Evolutionary conservation across 2,329 filamentous ascomycete genomes (phyloP).

Genomic region (Aspergillus brasiliensis): DNA sequence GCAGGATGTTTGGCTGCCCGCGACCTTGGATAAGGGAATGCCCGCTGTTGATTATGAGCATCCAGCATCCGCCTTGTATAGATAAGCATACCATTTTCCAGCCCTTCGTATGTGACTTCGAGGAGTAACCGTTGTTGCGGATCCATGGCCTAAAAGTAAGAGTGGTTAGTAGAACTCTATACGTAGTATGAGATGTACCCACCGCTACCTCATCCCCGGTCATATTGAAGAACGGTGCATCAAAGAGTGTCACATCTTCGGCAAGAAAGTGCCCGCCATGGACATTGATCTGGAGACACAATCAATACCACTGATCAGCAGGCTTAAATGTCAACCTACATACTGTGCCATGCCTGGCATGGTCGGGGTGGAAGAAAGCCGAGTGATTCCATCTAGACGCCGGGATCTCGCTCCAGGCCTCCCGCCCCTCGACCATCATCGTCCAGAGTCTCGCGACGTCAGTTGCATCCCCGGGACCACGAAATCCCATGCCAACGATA

Average conservation of each 20-base stretch:
- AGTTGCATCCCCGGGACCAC: conserved; percentile 27
- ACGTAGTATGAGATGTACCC: not conserved
- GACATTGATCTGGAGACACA: conserved; percentile 25
- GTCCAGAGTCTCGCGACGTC: conserved; percentile 24
- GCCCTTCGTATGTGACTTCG: conserved; percentile 32
- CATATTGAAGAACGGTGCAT: conserved; percentile 41
- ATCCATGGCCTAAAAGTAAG: conserved; percentile 30
- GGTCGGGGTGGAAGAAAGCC: conserved; percentile 31
- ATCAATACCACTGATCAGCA: not conserved
- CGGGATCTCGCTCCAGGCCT: conserved; percentile 26
- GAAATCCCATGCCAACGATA: conserved; percentile 29
- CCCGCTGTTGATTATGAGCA: conserved; percentile 25
- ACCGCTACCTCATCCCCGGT: conserved; percentile 33
- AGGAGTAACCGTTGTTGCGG: conserved; percentile 34
- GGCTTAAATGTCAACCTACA: not conserved
- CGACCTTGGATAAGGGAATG: conserved; percentile 26
- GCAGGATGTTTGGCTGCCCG: conserved; percentile 31
- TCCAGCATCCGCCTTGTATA: not conserved
- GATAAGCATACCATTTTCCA: conserved; percentile 30
- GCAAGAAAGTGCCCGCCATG: conserved; percentile 29
- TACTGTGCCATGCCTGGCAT: conserved; percentile 28
- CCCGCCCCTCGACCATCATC: conserved; percentile 23
- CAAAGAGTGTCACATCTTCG: conserved; percentile 32
- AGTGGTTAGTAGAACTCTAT: not conserved
- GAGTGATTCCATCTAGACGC: conserved; percentile 22